These are phyloP conservation scores for Eragrostis nindensis DNA, from an alignment of 176 grass and related monocot genomes.

Conservation along the genomic window DNA sequence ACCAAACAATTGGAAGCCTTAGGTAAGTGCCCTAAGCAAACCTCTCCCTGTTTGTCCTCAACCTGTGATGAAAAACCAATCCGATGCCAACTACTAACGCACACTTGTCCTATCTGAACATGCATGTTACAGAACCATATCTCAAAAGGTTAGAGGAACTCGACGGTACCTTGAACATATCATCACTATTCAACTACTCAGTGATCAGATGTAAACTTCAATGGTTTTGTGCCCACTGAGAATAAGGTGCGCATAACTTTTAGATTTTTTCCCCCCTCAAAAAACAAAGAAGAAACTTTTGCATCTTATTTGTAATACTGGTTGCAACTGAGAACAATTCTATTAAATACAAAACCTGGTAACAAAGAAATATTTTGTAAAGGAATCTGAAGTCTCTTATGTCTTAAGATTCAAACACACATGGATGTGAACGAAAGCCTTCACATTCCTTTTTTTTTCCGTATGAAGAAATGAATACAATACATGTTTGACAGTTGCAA, in stretches of 20 bases:
- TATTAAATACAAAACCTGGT: background rate
- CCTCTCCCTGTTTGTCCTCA: background rate
- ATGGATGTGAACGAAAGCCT: background rate
- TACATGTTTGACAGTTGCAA: background rate
- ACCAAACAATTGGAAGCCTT: conserved; percentile 38
- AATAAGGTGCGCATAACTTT: background rate
- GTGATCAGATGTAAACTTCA: background rate
- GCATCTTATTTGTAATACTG: background rate
- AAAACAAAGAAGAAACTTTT: too few species aligned
- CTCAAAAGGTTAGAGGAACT: conserved; percentile 8
- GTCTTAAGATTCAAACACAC: background rate
- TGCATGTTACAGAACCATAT: conserved; percentile 19
- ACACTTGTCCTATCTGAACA: conserved; percentile 30
- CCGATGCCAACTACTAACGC: conserved; percentile 11
- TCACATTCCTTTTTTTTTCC: too few species aligned
- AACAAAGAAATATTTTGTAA: background rate
- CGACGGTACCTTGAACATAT: background rate
- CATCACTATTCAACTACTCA: conserved; percentile 33
- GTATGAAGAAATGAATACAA: background rate
- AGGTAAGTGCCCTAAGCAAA: conserved; percentile 36
- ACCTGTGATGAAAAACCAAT: background rate
- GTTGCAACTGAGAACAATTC: background rate
- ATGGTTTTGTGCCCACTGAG: background rate
- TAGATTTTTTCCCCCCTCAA: too few species aligned
- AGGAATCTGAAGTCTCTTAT: background rate